Evolutionary conservation across 164 flowering plant species (phyloP).

Genomic region (Umbellularia californica): DNA sequence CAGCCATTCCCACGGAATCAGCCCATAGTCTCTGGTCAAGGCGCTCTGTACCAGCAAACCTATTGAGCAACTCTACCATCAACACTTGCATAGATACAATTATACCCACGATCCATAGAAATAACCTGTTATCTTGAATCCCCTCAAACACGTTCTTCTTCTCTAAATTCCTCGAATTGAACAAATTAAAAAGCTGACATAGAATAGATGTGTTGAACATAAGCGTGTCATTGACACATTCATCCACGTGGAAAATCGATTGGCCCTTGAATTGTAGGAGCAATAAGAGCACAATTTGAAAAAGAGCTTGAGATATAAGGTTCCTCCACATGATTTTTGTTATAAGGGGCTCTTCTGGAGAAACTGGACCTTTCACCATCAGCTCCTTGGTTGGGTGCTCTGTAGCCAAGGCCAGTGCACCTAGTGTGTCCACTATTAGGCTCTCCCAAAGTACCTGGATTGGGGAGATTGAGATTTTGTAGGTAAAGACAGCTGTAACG

Average conservation of each 20-base stretch:
- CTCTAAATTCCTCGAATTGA: slow-evolving; percentile 46
- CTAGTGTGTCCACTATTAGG: slow-evolving; percentile 65
- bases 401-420: slow-evolving; percentile 60
- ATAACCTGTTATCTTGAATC: slow-evolving; percentile 34
- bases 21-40: slow-evolving; percentile 49
- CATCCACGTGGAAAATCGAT: slow-evolving; percentile 30
- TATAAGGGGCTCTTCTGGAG: slow-evolving; percentile 45
- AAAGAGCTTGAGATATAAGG: slow-evolving; percentile 43
- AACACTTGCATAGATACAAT: slow-evolving; percentile 42
- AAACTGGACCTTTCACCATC: slow-evolving; percentile 52
- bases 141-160: slow-evolving; percentile 45
- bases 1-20: slow-evolving; percentile 35
- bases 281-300: slow-evolving; percentile 40
- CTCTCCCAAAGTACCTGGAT: slow-evolving; percentile 71
- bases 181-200: slow-evolving; percentile 56
- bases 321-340: slow-evolving; percentile 72
- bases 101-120: slow-evolving; percentile 35
- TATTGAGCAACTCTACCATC: slow-evolving; percentile 46
- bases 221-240: slow-evolving; percentile 36
- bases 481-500: slow-evolving; percentile 54
- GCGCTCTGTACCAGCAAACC: slow-evolving; percentile 51
- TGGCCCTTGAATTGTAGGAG: slow-evolving; percentile 42
- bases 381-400: slow-evolving; percentile 54
- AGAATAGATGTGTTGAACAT: slow-evolving; percentile 53
- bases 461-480: slow-evolving; percentile 51